Evolutionary conservation across 169 alveolate species (phyloP).

Genomic region (Plasmodium vinckei): DNA sequence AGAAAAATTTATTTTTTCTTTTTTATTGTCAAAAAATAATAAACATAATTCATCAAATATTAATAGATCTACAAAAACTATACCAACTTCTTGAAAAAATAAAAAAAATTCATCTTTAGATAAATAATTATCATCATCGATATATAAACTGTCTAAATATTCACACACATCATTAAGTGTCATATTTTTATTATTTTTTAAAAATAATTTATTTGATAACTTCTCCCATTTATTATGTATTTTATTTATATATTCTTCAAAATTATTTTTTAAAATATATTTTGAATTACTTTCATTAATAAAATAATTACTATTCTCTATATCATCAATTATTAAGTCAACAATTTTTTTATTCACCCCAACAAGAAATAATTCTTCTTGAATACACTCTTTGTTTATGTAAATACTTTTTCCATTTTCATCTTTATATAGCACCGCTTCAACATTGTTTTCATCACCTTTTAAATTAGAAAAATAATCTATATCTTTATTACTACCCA

Average conservation of each 20-base stretch:
- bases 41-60: constrained; percentile 60
- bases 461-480: background rate
- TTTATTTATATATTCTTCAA: constrained; percentile 54
- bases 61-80: constrained; percentile 36
- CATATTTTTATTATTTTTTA: constrained; percentile 59
- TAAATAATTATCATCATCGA: constrained; percentile 58
- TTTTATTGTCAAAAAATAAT: constrained; percentile 33
- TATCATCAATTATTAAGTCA: constrained; percentile 9
- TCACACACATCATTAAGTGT: constrained; percentile 54
- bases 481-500: background rate
- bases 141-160: constrained; percentile 39
- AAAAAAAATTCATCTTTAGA: constrained; percentile 58
- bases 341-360: constrained; percentile 38
- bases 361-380: constrained; percentile 26
- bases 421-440: background rate
- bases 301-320: constrained; percentile 6
- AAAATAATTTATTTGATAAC: constrained; percentile 35
- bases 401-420: background rate
- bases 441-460: background rate
- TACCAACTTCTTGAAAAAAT: constrained; percentile 60
- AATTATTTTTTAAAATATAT: constrained; percentile 27
- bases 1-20: constrained; percentile 35
- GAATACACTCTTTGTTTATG: constrained; percentile 10
- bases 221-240: constrained; percentile 59
- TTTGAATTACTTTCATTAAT: background rate